These are phyloP conservation scores for Ophiostoma angusticollis DNA, from an alignment of 2,329 filamentous ascomycete genomes.

Conservation along the genomic window DNA sequence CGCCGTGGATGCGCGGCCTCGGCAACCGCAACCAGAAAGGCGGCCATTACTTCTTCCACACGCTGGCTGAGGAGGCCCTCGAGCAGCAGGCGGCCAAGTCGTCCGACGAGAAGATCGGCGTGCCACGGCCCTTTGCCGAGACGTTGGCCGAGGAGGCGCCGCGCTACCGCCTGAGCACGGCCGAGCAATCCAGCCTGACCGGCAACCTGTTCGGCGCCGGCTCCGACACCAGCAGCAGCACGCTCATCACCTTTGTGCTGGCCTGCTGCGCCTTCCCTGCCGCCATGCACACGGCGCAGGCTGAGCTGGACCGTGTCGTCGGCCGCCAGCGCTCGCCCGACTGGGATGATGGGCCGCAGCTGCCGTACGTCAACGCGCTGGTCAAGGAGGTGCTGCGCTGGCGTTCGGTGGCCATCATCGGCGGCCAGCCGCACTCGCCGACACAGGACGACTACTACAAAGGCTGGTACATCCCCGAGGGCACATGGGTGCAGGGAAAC, in stretches of 20 bases:
- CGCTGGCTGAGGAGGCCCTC: slow-evolving; percentile 36
- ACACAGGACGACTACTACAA: slow-evolving; percentile 34
- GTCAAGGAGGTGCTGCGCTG: slow-evolving; percentile 45
- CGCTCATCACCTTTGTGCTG: slow-evolving; percentile 33
- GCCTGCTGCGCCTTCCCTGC: slow-evolving; percentile 37
- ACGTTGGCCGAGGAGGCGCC: slow-evolving; percentile 33
- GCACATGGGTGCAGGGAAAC: slow-evolving; percentile 36
- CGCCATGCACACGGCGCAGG: slow-evolving; percentile 33
- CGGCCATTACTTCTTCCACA: slow-evolving; percentile 37
- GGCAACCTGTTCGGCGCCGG: slow-evolving; percentile 36
- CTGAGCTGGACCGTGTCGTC: slow-evolving; percentile 38
- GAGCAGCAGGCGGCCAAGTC: slow-evolving; percentile 23
- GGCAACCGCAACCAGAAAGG: slow-evolving; percentile 28
- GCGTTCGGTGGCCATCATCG: slow-evolving; percentile 39
- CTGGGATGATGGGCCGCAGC: slow-evolving; percentile 31
- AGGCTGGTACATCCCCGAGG: slow-evolving; percentile 36
- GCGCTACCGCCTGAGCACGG: slow-evolving; percentile 31
- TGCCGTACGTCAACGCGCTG: slow-evolving; percentile 41
- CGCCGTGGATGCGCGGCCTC: slow-evolving; percentile 37
- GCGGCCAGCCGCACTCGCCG: slow-evolving; percentile 36
- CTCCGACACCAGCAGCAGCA: slow-evolving; percentile 35
- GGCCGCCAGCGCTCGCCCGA: slow-evolving; percentile 32
- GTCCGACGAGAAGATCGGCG: slow-evolving; percentile 13
- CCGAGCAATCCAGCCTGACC: slow-evolving; percentile 33
- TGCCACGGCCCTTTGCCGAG: slow-evolving; percentile 28